A percentile compares a stretch with the other conserved stretches of the same genome.
phyloP scores from a whole-genome alignment of 2,329 filamentous ascomycete species.

The Sporothrix brasiliensis region DNA sequence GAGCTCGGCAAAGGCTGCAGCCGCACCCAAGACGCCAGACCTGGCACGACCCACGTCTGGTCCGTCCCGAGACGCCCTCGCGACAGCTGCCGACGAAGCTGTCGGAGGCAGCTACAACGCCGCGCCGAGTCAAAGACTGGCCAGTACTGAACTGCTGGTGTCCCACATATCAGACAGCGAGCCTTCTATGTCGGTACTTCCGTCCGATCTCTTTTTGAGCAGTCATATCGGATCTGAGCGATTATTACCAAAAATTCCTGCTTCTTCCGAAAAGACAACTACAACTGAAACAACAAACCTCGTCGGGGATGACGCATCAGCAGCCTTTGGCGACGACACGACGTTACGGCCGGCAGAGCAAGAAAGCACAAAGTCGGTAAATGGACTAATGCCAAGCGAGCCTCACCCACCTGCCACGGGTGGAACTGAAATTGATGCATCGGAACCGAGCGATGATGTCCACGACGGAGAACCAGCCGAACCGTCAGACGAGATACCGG shows the following conservation, averaged over 20 bases:
- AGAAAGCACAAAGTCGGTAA: not conserved
- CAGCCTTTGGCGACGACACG: not conserved
- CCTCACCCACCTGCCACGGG: not conserved
- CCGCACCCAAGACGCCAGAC: not conserved
- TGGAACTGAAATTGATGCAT: not conserved
- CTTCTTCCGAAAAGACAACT: not conserved
- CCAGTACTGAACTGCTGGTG: not conserved
- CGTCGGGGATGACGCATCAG: not conserved
- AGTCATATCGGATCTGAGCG: not conserved
- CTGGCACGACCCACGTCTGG: not conserved
- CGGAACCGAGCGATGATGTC: not conserved
- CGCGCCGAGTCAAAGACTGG: not conserved
- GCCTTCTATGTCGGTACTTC: constrained; percentile 2
- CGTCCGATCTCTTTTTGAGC: not conserved
- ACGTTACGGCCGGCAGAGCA: constrained; percentile 13
- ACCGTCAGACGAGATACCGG: not conserved
- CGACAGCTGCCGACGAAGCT: not conserved
- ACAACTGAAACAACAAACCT: not conserved
- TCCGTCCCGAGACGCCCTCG: not conserved
- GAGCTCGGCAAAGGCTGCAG: not conserved
- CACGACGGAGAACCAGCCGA: not conserved
- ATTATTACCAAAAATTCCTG: too few relatives aligned
- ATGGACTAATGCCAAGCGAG: not conserved
- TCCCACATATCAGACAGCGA: constrained; percentile 18
- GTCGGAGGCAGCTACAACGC: not conserved